Evolutionary conservation across 2,329 filamentous ascomycete genomes (phyloP).

Genomic region (Eurotiales sp.): DNA sequence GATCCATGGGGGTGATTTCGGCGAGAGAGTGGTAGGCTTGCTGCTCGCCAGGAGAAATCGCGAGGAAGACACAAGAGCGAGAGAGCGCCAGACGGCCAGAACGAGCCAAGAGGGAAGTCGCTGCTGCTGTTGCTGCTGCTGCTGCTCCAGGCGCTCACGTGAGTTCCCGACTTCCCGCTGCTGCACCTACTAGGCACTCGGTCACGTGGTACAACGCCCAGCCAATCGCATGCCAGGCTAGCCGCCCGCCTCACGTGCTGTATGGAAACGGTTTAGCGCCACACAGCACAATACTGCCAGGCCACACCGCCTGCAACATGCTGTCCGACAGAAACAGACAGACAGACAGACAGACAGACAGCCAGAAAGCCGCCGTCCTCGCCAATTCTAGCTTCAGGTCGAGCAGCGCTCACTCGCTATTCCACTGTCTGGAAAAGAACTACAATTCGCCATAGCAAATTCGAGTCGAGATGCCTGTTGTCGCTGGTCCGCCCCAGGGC

Average conservation of each 20-base stretch:
- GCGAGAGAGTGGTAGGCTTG: conserved; percentile 2
- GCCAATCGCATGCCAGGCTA: not conserved
- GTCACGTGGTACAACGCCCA: not conserved
- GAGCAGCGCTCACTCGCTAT: not conserved
- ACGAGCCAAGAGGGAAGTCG: too few species aligned
- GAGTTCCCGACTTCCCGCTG: not conserved
- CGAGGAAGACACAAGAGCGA: not conserved
- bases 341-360: not conserved
- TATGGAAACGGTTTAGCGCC: conserved; percentile 1
- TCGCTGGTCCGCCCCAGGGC: conserved; percentile 51
- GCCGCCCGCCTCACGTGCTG: not conserved
- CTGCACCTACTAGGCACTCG: too few species aligned
- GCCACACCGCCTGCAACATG: conserved; percentile 2
- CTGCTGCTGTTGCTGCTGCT: too few species aligned
- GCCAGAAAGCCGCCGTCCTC: not conserved
- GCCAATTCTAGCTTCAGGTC: not conserved
- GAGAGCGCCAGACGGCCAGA: too few species aligned
- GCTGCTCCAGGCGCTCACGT: too few species aligned
- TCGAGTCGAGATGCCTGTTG: conserved; percentile 49
- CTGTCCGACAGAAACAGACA: not conserved
- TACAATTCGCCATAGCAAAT: not conserved
- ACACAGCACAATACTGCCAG: not conserved
- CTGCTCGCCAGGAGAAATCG: conserved; percentile 3
- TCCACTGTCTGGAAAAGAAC: conserved; percentile 1
- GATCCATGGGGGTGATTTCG: too few species aligned